Conservation (phyloP, 257 asterid species). For the Mentha longifolia region DNA sequence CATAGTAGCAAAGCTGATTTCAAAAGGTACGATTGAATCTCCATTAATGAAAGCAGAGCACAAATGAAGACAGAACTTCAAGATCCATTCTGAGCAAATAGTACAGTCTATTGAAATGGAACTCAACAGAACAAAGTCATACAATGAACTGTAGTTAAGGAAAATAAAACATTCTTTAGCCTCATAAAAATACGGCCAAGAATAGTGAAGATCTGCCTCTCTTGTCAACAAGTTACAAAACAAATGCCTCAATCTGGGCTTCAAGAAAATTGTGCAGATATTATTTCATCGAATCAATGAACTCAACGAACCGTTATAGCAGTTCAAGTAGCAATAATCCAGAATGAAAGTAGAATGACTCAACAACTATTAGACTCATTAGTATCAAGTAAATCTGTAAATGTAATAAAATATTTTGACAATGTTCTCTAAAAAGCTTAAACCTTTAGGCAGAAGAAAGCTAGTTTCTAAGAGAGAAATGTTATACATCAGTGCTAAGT, state of each 20-base stretch:
- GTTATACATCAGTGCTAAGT: not conserved
- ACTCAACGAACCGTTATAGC: not conserved
- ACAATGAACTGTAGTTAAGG: not conserved
- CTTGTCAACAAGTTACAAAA: not conserved
- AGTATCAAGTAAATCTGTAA: no score
- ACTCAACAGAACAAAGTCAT: not conserved
- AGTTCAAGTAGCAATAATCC: constrained; percentile 1
- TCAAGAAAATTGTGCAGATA: not conserved
- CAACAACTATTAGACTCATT: not conserved
- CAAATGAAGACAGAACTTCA: not conserved
- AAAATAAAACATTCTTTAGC: not conserved
- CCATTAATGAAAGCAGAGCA: not conserved
- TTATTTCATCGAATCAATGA: not conserved
- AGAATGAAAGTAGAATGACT: not conserved
- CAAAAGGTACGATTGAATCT: not conserved
- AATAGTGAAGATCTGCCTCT: not conserved
- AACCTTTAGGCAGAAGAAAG: not conserved
- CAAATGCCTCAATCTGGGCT: not conserved
- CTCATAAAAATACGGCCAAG: not conserved
- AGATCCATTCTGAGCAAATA: constrained; percentile 17
- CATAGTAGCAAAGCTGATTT: not conserved
- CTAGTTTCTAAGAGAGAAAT: not conserved
- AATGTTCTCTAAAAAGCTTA: not conserved
- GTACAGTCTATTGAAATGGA: not conserved
- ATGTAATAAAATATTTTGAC: not conserved